Percentiles rank a stretch among this genome's conserved stretches.
Conservation (phyloP, 2,329 filamentous ascomycete species). For the Verruconis gallopava region DNA sequence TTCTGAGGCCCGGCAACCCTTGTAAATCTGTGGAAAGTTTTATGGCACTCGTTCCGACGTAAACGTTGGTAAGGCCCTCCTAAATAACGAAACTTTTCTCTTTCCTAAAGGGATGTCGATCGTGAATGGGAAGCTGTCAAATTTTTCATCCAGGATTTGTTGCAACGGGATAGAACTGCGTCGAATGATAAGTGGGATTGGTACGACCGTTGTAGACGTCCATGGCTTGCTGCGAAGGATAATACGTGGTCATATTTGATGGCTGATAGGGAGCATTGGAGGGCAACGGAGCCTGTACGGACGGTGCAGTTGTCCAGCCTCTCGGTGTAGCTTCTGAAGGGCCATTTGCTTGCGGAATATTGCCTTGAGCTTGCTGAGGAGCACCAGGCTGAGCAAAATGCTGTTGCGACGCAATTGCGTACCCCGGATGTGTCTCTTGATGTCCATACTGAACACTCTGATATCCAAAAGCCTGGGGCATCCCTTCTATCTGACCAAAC, state of each 20-base stretch:
- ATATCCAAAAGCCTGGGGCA: constrained; percentile 17
- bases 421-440: not conserved
- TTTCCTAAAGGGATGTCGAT: no score
- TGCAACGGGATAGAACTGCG: not conserved
- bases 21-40: no score
- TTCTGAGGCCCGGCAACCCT: no score
- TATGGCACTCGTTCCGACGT: no score
- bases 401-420: not conserved
- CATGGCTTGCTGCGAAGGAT: not conserved
- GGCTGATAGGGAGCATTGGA: not conserved
- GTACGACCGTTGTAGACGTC: not conserved
- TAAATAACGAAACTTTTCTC: no score
- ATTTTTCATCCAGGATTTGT: not conserved
- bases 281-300: not conserved
- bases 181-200: not conserved
- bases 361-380: not conserved
- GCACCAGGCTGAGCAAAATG: not conserved
- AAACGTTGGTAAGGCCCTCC: no score
- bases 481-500: constrained; percentile 25
- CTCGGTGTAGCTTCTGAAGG: not conserved
- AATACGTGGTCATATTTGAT: not conserved
- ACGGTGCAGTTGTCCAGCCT: not conserved
- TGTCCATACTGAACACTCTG: not conserved
- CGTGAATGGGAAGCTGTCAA: no score
- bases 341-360: not conserved